These are phyloP conservation scores for Leishmania guyanensis DNA, from an alignment of 208 protist species.

Conservation along the genomic window DNA sequence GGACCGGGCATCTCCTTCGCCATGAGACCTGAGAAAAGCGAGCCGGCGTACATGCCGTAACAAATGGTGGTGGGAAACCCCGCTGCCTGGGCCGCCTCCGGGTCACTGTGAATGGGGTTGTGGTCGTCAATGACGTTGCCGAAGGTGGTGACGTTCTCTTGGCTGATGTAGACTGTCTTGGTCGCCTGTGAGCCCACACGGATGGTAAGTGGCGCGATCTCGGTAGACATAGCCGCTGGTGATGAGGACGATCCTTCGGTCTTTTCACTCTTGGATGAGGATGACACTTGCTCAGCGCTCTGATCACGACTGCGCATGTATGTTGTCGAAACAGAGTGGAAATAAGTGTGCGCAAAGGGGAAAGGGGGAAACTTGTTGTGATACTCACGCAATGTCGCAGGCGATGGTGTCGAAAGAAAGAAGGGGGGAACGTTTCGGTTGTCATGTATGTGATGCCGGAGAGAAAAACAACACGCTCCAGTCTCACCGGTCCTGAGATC, in stretches of 20 bases:
- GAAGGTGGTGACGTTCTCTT: slow-evolving; percentile 72
- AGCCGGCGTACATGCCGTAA: slow-evolving; percentile 81
- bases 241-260: neutral
- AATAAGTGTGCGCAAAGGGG: neutral
- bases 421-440: neutral
- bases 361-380: neutral
- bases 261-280: neutral
- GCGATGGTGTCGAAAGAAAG: neutral
- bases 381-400: neutral
- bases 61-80: slow-evolving; percentile 77
- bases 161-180: slow-evolving; percentile 45
- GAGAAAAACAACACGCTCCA: neutral
- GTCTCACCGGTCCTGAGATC: neutral
- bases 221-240: slow-evolving; percentile 14
- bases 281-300: neutral
- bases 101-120: slow-evolving; percentile 84
- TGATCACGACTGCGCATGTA: slow-evolving; percentile 1
- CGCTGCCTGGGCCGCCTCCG: slow-evolving; percentile 61
- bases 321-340: neutral
- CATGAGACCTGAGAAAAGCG: slow-evolving; percentile 85
- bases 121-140: slow-evolving; percentile 74
- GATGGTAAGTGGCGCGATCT: slow-evolving; percentile 37
- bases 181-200: slow-evolving; percentile 54
- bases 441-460: neutral
- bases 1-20: slow-evolving; percentile 79